These are phyloP conservation scores for Aureobasidium leucospermi DNA, from an alignment of 2,329 filamentous ascomycete genomes.

Conservation along the genomic window DNA sequence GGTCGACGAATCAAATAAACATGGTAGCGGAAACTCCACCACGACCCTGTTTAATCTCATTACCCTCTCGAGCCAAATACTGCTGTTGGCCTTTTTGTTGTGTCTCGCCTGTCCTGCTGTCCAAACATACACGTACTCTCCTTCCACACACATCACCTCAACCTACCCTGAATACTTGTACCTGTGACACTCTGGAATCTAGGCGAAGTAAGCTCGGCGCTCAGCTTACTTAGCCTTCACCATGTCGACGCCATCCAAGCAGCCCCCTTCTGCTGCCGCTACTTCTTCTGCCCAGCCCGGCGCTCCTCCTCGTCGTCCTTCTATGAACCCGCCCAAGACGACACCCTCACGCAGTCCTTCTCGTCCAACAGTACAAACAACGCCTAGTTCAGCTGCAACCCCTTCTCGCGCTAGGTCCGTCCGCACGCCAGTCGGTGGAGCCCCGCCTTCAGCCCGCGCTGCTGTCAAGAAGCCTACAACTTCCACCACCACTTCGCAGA, in stretches of 20 bases:
- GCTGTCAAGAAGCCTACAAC: constrained; percentile 52
- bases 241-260: constrained; percentile 17
- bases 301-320: constrained; percentile 14
- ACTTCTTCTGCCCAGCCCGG: constrained; percentile 2
- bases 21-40: constrained; percentile 7
- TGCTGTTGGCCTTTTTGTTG: background rate
- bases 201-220: constrained; percentile 8
- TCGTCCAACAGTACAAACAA: constrained; percentile 2
- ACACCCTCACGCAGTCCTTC: constrained; percentile 14
- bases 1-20: background rate
- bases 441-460: constrained; percentile 67
- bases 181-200: constrained; percentile 8
- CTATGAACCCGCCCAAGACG: constrained; percentile 12
- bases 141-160: background rate
- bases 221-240: constrained; percentile 9
- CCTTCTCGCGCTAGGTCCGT: constrained; percentile 49
- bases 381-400: constrained; percentile 7
- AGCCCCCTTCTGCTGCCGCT: constrained; percentile 13
- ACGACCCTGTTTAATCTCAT: constrained; percentile 7
- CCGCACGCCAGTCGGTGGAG: constrained; percentile 40
- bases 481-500: constrained; percentile 13
- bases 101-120: background rate
- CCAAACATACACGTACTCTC: background rate
- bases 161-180: background rate
- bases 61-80: background rate